Conservation (phyloP, 176 grass and related monocot genomes). For the Zoysia japonica region DNA sequence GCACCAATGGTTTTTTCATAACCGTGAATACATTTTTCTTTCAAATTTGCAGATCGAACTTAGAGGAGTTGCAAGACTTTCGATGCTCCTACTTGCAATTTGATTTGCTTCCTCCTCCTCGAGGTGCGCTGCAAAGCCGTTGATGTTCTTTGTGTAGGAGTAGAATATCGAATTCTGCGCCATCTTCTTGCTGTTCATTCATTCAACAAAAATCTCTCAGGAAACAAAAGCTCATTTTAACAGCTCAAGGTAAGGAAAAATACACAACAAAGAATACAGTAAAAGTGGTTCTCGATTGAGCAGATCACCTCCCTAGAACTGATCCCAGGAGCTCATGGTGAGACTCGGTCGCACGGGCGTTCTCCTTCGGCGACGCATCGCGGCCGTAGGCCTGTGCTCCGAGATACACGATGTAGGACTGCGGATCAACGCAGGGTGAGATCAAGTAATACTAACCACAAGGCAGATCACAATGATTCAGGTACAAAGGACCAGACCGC, state of each 20-base stretch:
- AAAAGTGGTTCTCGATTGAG: too few species aligned
- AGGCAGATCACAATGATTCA: not conserved
- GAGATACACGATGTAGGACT: slow-evolving; percentile 88
- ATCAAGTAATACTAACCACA: not conserved
- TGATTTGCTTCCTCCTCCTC: slow-evolving; percentile 47
- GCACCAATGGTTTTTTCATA: not conserved
- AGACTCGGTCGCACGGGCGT: slow-evolving; percentile 45
- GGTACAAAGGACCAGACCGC: too few species aligned
- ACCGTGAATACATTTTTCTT: not conserved
- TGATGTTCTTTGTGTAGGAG: slow-evolving; percentile 80
- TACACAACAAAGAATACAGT: not conserved
- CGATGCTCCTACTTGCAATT: slow-evolving; percentile 52
- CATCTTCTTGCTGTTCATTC: slow-evolving; percentile 42
- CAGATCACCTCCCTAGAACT: slow-evolving; percentile 50
- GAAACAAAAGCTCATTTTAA: not conserved
- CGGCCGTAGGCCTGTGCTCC: slow-evolving; percentile 52
- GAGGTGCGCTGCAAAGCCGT: slow-evolving; percentile 70
- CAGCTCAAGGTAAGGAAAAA: not conserved
- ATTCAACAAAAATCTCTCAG: not conserved
- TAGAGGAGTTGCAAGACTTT: not conserved
- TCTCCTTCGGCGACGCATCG: slow-evolving; percentile 36
- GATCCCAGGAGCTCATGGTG: slow-evolving; percentile 66
- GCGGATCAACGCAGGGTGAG: not conserved
- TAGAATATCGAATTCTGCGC: slow-evolving; percentile 64
- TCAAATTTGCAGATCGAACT: not conserved